Evolutionary conservation across 495 filamentous ascomycete genomes (phyloP), one percentile per base, ranked within the genome.

Genomic region (Chaetomium tenue): DNA sequence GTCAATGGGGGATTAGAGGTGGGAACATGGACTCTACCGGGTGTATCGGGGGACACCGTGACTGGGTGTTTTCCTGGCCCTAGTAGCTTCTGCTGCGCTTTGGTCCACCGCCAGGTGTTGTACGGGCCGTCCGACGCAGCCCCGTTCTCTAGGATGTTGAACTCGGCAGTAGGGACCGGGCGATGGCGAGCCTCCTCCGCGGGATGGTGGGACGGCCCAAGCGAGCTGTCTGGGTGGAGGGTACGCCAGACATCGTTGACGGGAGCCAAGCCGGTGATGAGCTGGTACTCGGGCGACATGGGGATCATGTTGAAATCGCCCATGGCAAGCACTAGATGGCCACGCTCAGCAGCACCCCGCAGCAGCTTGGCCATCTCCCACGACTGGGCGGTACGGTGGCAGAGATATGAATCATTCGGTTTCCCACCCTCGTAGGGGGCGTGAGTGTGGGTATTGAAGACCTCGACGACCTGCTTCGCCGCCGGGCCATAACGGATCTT

Each of bases 271-370:
- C 87, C 86, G 26, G 86, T 88, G 69, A 98, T 87, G 63, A 98
- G 77, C 51, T 86, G 84, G 71, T 97, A 91, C n/a, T 91, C 89
- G 22, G 96, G 86, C 2, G 91, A 95, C 5, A 89, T 77, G 16
- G 94, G 93, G 18, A 91, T 74, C 89, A 97, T 96, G 75, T 98
- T 97, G 77, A 98, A 97, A 75, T 97, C 94, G 25, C 94, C 94
- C 8, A 95, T 73, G 15, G 86, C 93, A 20, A 98, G 79, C 7
- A 91, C 91, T 8, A 97, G 78, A 73, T 94, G 90, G 1, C 93
- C 93, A 6, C 91, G 82, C 70, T 94, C 92, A 2, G 87, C 84
- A 15, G 95, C 94, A 23, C 86, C 90, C 6, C 92, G 88, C 75
- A 97, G 89, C 9, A 97, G 78, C 76, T 96, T 96, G 39, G 92